Conservation (phyloP, 306 rosid species). For the Sophora flavescens region DNA sequence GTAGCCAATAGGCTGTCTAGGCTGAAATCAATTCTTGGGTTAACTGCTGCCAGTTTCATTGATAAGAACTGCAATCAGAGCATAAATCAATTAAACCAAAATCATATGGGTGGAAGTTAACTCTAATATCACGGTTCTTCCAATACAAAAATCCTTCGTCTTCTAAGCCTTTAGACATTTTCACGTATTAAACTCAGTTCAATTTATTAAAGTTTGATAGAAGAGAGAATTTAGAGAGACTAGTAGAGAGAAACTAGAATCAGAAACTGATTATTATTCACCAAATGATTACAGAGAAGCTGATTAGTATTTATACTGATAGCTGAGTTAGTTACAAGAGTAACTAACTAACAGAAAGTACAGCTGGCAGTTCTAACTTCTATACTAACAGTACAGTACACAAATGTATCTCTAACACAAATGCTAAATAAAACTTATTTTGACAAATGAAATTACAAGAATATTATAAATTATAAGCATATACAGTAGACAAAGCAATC, state of each 20-base stretch:
- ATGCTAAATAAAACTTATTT: slow-evolving; percentile 12
- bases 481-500: slow-evolving; percentile 4
- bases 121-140: slow-evolving; percentile 30
- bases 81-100: slow-evolving; percentile 41
- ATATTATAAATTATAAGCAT: slow-evolving; percentile 12
- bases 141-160: slow-evolving; percentile 14
- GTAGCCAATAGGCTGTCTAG: slow-evolving; percentile 75
- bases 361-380: too few species aligned
- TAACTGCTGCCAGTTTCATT: slow-evolving; percentile 91
- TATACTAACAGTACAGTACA: too few species aligned
- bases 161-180: slow-evolving; percentile 26
- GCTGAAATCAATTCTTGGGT: slow-evolving; percentile 85
- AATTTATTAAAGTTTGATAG: background rate
- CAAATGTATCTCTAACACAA: too few species aligned
- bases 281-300: too few species aligned
- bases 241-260: too few species aligned
- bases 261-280: too few species aligned
- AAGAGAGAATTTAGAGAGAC: too few species aligned
- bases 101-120: slow-evolving; percentile 36
- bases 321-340: too few species aligned
- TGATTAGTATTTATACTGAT: too few species aligned
- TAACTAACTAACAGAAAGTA: too few species aligned
- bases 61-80: slow-evolving; percentile 80
- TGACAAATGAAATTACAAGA: slow-evolving; percentile 27
- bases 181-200: slow-evolving; percentile 3